phyloP scores from a whole-genome alignment of 2,329 filamentous ascomycete genomes.

The Aspergillus ibericus region DNA sequence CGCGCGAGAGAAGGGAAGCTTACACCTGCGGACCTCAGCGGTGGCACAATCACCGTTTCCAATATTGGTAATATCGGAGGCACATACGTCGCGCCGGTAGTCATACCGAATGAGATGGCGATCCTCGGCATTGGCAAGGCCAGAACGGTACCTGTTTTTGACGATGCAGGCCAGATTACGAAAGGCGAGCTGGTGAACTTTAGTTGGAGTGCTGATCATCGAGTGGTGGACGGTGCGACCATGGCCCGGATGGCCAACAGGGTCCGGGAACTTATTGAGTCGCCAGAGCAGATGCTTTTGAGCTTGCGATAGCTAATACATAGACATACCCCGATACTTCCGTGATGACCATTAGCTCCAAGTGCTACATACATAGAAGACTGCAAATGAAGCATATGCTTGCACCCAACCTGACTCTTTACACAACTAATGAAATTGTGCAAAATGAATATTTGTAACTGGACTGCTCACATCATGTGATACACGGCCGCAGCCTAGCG shows the following conservation, averaged over 20 bases:
- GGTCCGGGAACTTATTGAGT: slow-evolving; percentile 75
- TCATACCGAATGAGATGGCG: slow-evolving; percentile 85
- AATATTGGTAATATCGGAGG: slow-evolving; percentile 96
- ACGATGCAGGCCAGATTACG: slow-evolving; percentile 58
- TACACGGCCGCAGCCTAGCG: no score
- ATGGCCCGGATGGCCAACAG: slow-evolving; percentile 87
- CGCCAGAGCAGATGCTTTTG: slow-evolving; percentile 83
- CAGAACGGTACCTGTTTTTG: slow-evolving; percentile 77
- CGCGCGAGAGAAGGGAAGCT: slow-evolving; percentile 76
- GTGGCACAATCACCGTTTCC: slow-evolving; percentile 91
- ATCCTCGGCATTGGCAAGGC: slow-evolving; percentile 87
- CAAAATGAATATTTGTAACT: no score
- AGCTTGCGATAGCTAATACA: slow-evolving; percentile 62
- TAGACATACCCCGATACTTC: not conserved
- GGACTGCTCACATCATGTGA: no score
- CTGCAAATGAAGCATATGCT: not conserved
- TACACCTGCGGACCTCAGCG: slow-evolving; percentile 70
- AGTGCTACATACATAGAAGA: slow-evolving; percentile 7
- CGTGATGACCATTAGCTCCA: not conserved
- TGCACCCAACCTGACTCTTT: not conserved
- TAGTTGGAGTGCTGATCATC: slow-evolving; percentile 95
- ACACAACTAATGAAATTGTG: no score
- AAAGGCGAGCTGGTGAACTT: slow-evolving; percentile 82
- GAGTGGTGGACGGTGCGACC: slow-evolving; percentile 90
- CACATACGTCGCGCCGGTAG: slow-evolving; percentile 85